These are phyloP conservation scores for Euptelea pleiosperma DNA, from an alignment of 164 flowering plant species.

Conservation along the genomic window DNA sequence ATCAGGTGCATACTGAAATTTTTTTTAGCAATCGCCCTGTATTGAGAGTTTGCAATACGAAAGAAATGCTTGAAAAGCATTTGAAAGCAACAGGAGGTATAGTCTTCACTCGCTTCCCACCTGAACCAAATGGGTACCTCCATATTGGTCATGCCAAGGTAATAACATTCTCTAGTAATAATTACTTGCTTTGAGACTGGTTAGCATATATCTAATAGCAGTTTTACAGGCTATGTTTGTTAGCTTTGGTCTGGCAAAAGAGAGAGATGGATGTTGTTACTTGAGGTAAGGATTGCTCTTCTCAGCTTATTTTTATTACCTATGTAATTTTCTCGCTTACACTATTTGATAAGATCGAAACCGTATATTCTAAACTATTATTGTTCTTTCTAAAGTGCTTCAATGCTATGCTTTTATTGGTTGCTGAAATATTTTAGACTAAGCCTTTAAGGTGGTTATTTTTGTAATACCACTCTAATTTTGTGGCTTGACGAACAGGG, in stretches of 20 bases:
- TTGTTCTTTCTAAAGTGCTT: too few relatives aligned
- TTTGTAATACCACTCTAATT: too few relatives aligned
- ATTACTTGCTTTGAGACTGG: conserved; percentile 1
- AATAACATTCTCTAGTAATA: conserved; percentile 1
- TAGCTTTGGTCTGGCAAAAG: conserved; percentile 91
- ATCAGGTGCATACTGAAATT: conserved; percentile 91
- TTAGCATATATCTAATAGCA: conserved; percentile 3
- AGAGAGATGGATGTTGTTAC: conserved; percentile 84
- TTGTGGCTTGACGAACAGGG: too few relatives aligned
- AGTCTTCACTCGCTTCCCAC: conserved; percentile 88
- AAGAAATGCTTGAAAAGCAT: conserved; percentile 73
- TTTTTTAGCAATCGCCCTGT: conserved; percentile 72
- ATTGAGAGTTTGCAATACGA: conserved; percentile 74
- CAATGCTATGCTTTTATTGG: too few relatives aligned
- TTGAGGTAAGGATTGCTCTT: conserved; percentile 49
- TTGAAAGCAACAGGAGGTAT: conserved; percentile 63
- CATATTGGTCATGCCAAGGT: conserved; percentile 99
- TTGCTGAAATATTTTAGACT: too few relatives aligned
- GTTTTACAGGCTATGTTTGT: conserved; percentile 87
- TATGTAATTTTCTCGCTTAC: background rate
- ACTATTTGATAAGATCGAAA: background rate
- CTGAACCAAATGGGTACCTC: conserved; percentile 98
- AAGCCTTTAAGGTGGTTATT: too few relatives aligned
- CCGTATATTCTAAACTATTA: too few relatives aligned
- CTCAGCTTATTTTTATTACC: background rate